Evolutionary conservation across 2,329 filamentous ascomycete species (phyloP).

Genomic region (Elsinoe perseae): DNA sequence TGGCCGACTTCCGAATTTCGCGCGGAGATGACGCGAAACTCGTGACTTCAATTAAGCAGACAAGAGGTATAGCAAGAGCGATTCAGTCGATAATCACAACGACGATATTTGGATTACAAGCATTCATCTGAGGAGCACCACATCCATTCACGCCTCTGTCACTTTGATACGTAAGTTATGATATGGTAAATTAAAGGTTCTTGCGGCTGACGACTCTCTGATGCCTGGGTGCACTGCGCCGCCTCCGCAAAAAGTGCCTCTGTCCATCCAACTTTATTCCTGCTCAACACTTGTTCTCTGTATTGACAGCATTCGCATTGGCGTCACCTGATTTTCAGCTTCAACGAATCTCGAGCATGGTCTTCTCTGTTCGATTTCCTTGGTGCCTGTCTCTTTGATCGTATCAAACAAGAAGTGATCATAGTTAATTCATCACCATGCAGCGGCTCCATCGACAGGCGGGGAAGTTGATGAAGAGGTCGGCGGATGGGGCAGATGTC

Average conservation of each 20-base stretch:
- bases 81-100: too few relatives aligned
- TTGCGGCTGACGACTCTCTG: slow-evolving; percentile 19
- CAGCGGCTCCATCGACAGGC: slow-evolving; percentile 67
- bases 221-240: slow-evolving; percentile 6
- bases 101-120: too few relatives aligned
- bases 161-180: not conserved
- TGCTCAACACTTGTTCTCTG: slow-evolving; percentile 13
- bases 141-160: not conserved
- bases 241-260: slow-evolving; percentile 2
- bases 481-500: slow-evolving; percentile 69
- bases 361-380: too few relatives aligned
- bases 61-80: not conserved
- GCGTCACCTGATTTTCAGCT: not conserved
- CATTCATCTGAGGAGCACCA: not conserved
- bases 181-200: not conserved
- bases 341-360: too few relatives aligned
- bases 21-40: slow-evolving; percentile 6
- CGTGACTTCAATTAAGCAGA: not conserved
- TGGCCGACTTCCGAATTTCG: not conserved
- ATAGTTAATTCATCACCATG: slow-evolving; percentile 40
- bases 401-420: too few relatives aligned
- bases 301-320: not conserved
- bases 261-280: slow-evolving; percentile 15
- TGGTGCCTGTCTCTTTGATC: too few relatives aligned
- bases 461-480: slow-evolving; percentile 61